Evolutionary conservation across 176 grass and related monocot species (phyloP), one percentile per base, ranked within the genome.

Genomic region (Oryza rufipogon): DNA sequence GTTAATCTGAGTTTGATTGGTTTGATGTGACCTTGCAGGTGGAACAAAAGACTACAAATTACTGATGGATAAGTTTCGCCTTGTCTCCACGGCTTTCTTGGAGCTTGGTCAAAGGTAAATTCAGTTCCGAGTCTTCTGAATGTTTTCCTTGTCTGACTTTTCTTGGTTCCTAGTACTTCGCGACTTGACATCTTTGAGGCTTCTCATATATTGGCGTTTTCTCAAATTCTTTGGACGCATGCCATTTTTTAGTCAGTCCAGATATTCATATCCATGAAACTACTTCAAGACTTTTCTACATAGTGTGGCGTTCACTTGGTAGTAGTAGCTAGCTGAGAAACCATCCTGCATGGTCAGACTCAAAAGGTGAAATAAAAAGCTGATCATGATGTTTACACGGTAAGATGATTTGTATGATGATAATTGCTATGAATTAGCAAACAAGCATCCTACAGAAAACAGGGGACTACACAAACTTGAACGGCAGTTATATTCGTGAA

Each of bases 11-110:
- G 25, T 15, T 15, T 70, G 51, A 66, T 22, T 22, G 65, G 30
- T 41, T 20, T 30, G 30, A 23, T 58, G 30, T 81, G 74, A 0
- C 68, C 46, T 82, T 71, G 56, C 71, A 99, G 96, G 96, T 86
- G 96, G 96, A 64, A 94, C 89, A 64, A 91, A 96, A 72, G 78
- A 99, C 78, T 99, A 99, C 74, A 96, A 60, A 47, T 86, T 96
- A 77, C 84, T 99, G 68, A 99, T 99, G 96, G 91, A 96, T 70
- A 94, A 96, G 42, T 94, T 99, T 58, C 84, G 90, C 41, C 76
- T 65, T 4, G 84, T 99, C 68, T 93, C 93, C 86, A 91, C 75
- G 4, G 89, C 93, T 48, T 99, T 99, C 83, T 77, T 99, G 58
- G 96, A 99, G 88, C 96, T 99, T 17, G 83, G 87, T 14, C 41